Base-by-base conservation (phyloP, 257 asterid species). In the Voacanga thouarsii region DNA sequence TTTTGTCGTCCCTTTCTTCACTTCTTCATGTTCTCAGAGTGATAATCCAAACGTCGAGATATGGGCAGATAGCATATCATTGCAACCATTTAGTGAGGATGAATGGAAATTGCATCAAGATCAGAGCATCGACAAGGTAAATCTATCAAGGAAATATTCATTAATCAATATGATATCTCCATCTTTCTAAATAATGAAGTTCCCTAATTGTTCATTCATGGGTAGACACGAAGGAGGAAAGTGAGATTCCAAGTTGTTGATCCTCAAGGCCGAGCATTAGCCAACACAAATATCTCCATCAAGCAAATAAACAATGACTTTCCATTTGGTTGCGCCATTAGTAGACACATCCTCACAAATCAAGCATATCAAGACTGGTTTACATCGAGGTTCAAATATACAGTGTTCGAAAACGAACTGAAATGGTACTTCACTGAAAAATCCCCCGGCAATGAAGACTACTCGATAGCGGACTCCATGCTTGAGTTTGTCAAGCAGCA, bases 371-470 rank as follows among this genome's bases (percentile, higher is more conserved):
- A 87, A 26, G 75, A 72, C 0, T 94, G 98, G 97, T 94, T 90
- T 80, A 0, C 44, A 0, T 50, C 87, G 0, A 82, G 89, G 80
- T 94, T 94, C 92, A 89, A 30, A 44, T 61, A 74, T 89, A 87
- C 96, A 0, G 91, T 87, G 0, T 92, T 94, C 67, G 96, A 87
- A 73, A 88, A 92, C 66, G 96, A 94, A 71, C 33, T 94, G 79
- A 90, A 93, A 82, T 92, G 96, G 98, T 82, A 85, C 77, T 33
- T 80, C 66, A 92, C 59, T 19, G 92, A 92, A 33, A 33, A n/a
- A 6, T 4, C 76, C 26, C 82, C 71, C 0, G 89, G 89, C 71
- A 8, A 15, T 0, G 87, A 71, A 50, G 82, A 92, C 81, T 93
- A 90, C 84, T 45, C 79, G 10, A n/a, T 33, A 19, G 63, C 93